Evolutionary conservation across 2,329 filamentous ascomycete species (phyloP), one percentile per base, ranked within the genome.

Genomic region (Periconia sp.): DNA sequence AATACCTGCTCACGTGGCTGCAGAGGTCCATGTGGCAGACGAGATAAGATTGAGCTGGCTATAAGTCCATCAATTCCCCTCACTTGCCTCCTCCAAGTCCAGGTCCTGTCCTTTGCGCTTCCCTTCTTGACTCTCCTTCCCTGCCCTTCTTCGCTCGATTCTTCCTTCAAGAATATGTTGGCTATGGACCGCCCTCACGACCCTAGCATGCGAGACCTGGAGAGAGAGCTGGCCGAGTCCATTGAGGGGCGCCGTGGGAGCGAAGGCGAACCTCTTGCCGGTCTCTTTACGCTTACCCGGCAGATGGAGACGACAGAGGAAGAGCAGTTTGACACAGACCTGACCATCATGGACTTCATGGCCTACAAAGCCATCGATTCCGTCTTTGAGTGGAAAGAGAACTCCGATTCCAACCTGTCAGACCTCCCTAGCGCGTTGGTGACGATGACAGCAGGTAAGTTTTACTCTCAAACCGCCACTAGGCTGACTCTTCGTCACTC

Each of bases 301-400:
- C 51, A 52, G 7, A 67, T 70, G 65, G 63, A 67, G 12, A 53
- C 49, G n/a, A 61, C 66, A 11, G 57, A 62, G 1, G 59, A 62
- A n/a, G 61, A 68, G 22, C 71, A 73, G 28, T 57, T 73, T 16
- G 77, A 81, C 13, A 74, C 81, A 11, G 77, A 84, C 50, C 57
- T 74, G 24, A 74, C 80, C 59, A 80, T 82, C 30, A 65, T 82
- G n/a, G 81, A 84, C 56, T 83, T 81, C 51, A 60, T 82, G 4
- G 55, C 77, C 28, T 77, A 73, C 65, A 71, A 74, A 32, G 70
- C 76, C 6, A 75, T 73, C 29, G 60, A 71, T 15, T 59, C 65
- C 26, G 63, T 77, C 4, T 59, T 81, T 23, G 61, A 67, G 18
- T 66, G 70, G 43, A 56, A 56, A 19, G 51, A 52, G 19, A 61